Evolutionary conservation across 192 early-diverging fungal species (phyloP).

Genomic region (Jimgerdemannia lactiflua): DNA sequence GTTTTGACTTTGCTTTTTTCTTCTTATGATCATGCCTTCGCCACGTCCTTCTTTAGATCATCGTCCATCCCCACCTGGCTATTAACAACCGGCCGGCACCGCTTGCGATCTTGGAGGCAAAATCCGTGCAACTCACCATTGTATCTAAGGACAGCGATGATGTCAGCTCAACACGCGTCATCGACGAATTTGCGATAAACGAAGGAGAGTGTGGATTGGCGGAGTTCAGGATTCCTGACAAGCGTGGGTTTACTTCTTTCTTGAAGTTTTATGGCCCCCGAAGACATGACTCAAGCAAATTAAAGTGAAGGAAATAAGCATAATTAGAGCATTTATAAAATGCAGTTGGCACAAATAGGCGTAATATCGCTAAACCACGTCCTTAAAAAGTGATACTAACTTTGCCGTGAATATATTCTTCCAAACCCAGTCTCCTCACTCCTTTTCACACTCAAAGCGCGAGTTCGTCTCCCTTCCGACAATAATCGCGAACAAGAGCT

Average conservation of each 20-base stretch:
- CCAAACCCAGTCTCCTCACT: background rate
- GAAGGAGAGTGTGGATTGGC: background rate
- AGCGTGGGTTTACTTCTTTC: too few relatives aligned
- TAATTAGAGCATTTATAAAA: too few relatives aligned
- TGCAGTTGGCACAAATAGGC: too few relatives aligned
- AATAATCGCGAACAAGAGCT: background rate
- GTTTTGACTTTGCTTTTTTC: background rate
- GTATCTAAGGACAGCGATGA: constrained; percentile 3
- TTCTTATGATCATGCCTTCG: background rate
- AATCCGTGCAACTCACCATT: constrained; percentile 29
- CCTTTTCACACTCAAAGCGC: background rate
- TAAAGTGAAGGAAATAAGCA: background rate
- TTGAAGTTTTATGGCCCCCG: too few relatives aligned
- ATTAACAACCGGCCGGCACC: constrained; percentile 16
- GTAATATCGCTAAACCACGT: too few relatives aligned
- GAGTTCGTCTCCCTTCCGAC: background rate
- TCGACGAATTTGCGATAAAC: background rate
- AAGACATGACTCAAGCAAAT: too few relatives aligned
- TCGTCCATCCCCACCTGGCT: constrained; percentile 15
- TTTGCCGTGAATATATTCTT: background rate
- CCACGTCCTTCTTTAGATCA: constrained; percentile 2
- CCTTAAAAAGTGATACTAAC: background rate
- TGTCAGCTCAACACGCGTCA: constrained; percentile 3
- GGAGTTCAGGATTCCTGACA: background rate
- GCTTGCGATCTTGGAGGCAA: constrained; percentile 23